Percentiles rank a stretch among this genome's conserved stretches.
Conservation (phyloP, 73 alveolate species). For the Effrenium voratum region DNA sequence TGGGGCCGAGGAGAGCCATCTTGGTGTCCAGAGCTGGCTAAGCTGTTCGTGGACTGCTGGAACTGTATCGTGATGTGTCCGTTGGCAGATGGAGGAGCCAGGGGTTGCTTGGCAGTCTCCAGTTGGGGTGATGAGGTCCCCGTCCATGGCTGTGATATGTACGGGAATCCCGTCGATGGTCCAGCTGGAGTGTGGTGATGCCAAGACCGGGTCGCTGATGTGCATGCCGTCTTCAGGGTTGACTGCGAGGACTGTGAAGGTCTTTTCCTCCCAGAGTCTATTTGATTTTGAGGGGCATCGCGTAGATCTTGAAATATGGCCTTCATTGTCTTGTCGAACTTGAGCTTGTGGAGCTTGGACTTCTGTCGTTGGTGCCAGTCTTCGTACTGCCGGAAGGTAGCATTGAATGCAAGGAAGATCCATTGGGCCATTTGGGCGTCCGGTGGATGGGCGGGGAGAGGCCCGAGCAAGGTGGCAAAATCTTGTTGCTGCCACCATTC, state of each 20-base stretch:
- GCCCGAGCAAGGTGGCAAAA: neutral
- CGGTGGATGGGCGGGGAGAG: neutral
- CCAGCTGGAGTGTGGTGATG: neutral
- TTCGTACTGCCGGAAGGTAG: neutral
- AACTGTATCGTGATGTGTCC: neutral
- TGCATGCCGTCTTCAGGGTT: neutral
- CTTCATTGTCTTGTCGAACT: neutral
- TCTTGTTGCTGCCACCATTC: neutral
- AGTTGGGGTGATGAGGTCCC: neutral
- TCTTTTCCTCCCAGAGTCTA: neutral
- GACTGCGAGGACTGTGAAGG: neutral
- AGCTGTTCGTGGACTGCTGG: neutral
- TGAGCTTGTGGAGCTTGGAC: neutral
- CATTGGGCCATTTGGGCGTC: neutral
- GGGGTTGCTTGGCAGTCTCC: too few species aligned
- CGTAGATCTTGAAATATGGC: neutral
- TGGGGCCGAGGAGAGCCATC: neutral
- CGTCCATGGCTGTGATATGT: neutral
- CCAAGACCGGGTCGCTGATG: neutral
- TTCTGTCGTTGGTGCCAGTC: neutral
- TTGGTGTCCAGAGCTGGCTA: neutral
- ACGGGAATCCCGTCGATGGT: neutral
- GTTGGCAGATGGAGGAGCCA: neutral
- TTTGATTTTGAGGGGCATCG: neutral
- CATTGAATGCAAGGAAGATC: neutral